Evolutionary conservation across 2,329 filamentous ascomycete genomes (phyloP), one percentile per base, ranked within the genome.

Genomic region (Ciborinia camelliae): DNA sequence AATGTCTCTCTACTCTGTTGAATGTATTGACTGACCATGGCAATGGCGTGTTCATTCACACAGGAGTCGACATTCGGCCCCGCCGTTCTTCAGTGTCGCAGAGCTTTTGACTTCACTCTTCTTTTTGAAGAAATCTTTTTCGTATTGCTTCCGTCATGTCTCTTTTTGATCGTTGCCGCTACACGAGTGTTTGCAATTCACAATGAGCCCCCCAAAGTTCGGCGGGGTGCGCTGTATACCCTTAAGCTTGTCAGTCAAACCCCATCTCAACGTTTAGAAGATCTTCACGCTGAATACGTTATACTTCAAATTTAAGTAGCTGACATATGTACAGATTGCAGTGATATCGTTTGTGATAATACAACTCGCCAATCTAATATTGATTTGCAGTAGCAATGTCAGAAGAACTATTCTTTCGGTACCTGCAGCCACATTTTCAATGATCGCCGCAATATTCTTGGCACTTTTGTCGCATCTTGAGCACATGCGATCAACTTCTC

Each of bases 41-140:
- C 23, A 50, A 50, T 28, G 47, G 1, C 47, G 26, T 50, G 47
- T 50, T 28, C 26, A 50, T 50, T 50, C 14, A 50, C 3, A 30
- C 12, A 28, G 26, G 47, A 50, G 23, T 50, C 26, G 26, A 15
- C 47, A 28, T 50, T 26, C 26, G 26, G 47, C 5, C 23, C 47
- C 23, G 26, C 14, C 47, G 47, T 30, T 28, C 47, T 50, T 28
- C 47, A 50, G 47, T 28, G 47, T 28, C 47, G 47, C 47, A 50
- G 63, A 20, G 35, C 60, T 18, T 72, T 72, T 65, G 72, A 73
- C 45, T 73, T 73, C 61, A 71, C 68, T n/a, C 63, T 67, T 7
- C 52, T 68, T 15, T 71, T 71, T 32, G 67, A 73, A 54, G 64
- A 69, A 50, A 62, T 64, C 4, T 59, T 71, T 41, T 59, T 71